A percentile compares a stretch with the other conserved stretches of the same genome.
These are phyloP conservation scores for Candida dajiaensis DNA, from an alignment of 805 yeast genomes.

Conservation along the genomic window DNA sequence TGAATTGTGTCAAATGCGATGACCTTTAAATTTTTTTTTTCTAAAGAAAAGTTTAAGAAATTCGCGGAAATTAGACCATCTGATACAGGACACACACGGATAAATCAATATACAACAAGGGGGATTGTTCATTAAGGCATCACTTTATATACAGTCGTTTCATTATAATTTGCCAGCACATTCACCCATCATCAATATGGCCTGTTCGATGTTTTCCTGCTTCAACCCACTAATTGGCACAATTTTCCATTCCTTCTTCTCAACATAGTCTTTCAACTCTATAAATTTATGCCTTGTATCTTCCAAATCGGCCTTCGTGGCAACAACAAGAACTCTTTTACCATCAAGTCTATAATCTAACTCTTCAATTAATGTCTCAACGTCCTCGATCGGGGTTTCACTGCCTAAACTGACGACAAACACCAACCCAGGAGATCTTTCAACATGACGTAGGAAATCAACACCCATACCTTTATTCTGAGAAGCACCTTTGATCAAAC, in stretches of 20 bases:
- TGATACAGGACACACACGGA: background rate
- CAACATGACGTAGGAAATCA: slow-evolving; percentile 87
- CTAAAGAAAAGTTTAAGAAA: too few species aligned
- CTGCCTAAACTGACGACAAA: slow-evolving; percentile 79
- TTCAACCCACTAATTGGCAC: slow-evolving; percentile 82
- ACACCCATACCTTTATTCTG: slow-evolving; percentile 88
- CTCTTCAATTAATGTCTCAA: slow-evolving; percentile 59
- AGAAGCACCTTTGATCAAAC: slow-evolving; percentile 85
- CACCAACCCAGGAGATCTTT: slow-evolving; percentile 83
- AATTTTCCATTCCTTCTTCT: slow-evolving; percentile 50
- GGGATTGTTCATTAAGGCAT: background rate
- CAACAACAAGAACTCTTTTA: slow-evolving; percentile 70
- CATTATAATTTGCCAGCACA: slow-evolving; percentile 23
- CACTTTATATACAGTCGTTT: too few species aligned
- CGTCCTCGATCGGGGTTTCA: slow-evolving; percentile 58
- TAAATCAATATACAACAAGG: background rate
- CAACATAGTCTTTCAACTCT: slow-evolving; percentile 40
- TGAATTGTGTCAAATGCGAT: slow-evolving; percentile 1
- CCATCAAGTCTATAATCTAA: slow-evolving; percentile 60
- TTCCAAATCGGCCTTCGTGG: slow-evolving; percentile 88
- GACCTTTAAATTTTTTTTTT: background rate
- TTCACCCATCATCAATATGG: slow-evolving; percentile 68
- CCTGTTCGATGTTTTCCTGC: slow-evolving; percentile 64
- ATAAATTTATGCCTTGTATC: slow-evolving; percentile 43
- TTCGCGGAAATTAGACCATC: background rate